phyloP scores from a whole-genome alignment of 164 flowering plant species.

The Dillenia turbinata region DNA sequence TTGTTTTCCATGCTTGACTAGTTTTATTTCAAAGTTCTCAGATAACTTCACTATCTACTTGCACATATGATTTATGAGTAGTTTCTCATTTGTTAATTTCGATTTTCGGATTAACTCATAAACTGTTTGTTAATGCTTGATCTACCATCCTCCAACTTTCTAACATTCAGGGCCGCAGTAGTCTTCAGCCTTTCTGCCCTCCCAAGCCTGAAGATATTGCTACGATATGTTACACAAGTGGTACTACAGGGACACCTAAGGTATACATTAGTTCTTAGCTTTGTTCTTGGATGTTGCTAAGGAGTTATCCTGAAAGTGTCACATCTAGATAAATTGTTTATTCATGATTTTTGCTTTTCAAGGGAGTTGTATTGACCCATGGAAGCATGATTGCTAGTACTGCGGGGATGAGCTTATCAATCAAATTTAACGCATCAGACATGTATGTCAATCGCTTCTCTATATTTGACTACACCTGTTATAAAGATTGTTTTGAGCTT shows the following conservation, averaged over 20 bases:
- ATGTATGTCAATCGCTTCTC: conserved; percentile 26
- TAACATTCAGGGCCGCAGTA: conserved; percentile 50
- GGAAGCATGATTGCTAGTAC: conserved; percentile 80
- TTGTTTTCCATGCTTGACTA: too few species aligned
- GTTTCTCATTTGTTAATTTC: too few species aligned
- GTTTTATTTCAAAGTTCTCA: too few species aligned
- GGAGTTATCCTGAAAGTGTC: too few species aligned
- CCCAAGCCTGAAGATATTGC: conserved; percentile 92
- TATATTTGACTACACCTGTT: not conserved
- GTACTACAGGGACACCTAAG: conserved; percentile 99
- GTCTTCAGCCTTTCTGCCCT: conserved; percentile 65
- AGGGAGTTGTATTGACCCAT: conserved; percentile 92
- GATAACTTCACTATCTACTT: too few species aligned
- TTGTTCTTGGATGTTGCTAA: too few species aligned
- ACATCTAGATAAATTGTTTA: too few species aligned
- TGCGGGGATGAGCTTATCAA: conserved; percentile 44
- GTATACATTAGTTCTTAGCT: conserved; percentile 19
- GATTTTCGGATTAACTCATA: too few species aligned
- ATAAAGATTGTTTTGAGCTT: not conserved
- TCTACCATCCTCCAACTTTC: not conserved
- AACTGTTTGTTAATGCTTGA: too few species aligned
- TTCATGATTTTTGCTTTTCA: not conserved
- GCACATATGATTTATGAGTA: too few species aligned
- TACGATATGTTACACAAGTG: conserved; percentile 98
- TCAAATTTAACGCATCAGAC: conserved; percentile 63